Base-by-base conservation (phyloP, 768 basidiomycete species). In the Leccinum obscurum region DNA sequence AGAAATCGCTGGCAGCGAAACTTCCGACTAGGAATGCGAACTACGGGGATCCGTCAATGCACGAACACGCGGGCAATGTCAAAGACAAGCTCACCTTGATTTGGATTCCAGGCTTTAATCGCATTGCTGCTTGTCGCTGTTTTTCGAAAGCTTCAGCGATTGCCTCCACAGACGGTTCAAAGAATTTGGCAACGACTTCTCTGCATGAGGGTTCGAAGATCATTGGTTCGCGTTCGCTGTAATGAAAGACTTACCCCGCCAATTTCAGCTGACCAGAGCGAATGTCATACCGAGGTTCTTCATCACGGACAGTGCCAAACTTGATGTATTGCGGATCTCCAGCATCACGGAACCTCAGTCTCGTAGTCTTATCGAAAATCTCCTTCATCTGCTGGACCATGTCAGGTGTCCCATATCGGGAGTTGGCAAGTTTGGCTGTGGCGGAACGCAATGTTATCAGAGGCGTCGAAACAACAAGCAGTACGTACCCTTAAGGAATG, bases 151-250 rank as follows among this genome's bases (percentile, higher is more conserved):
- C 76, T 3, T 71, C 71, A 3, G 68, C 67, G 10, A 76, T 77
- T 2, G 61, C 73, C 22, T 71, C 54, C 8, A 81, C 64, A 0
- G 81, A 81, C 0, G 77, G 78, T 41, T 78, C 74, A 58, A 83
- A 84, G 52, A 80, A 77, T 2, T 58, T 62, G 3, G 71, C 73
- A 5, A 82, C 70, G 8, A 77, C 72, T 5, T 66, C 55, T 2
- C 80, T 81, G 58, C 8, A 51, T 0, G 1, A 30, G 2, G 4
- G 4, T 28, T 30, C 3, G 3, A 49, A 0, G 5, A 4, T 34
- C 11, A 30, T 14, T 14, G 11, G 2, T 10, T n/a, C 3, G 28
- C 3, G 8, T 44, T 28, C 13, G n/a, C 34, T 3, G 1, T 6
- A 26, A 28, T 15, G 10, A 22, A 3, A 11, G 2, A 24, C 71